A percentile compares a stretch with the other conserved stretches of the same genome.
These are phyloP conservation scores for Coniosporium apollinis DNA, from an alignment of 495 filamentous ascomycete species.

Conservation along the genomic window DNA sequence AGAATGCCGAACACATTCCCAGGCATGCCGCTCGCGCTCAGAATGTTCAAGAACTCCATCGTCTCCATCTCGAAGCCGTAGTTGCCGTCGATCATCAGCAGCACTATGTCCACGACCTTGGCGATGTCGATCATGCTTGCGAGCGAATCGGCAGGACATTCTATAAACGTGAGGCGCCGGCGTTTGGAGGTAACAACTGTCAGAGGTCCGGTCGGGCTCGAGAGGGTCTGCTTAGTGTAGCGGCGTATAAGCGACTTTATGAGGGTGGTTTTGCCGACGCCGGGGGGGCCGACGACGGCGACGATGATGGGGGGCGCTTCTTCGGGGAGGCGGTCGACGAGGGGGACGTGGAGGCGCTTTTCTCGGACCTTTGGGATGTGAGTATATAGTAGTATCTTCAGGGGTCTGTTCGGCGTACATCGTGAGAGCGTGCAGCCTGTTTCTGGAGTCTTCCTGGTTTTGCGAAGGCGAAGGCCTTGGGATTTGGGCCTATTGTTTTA, in stretches of 20 bases:
- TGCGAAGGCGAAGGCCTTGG: slow-evolving; percentile 80
- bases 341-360: slow-evolving; percentile 86
- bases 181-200: slow-evolving; percentile 91
- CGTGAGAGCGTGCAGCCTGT: slow-evolving; percentile 73
- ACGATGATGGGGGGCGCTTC: slow-evolving; percentile 90
- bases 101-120: slow-evolving; percentile 90
- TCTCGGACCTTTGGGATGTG: slow-evolving; percentile 60
- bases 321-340: slow-evolving; percentile 86
- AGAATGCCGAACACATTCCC: slow-evolving; percentile 96
- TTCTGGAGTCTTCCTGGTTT: slow-evolving; percentile 73
- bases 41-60: slow-evolving; percentile 93
- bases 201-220: slow-evolving; percentile 75
- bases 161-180: slow-evolving; percentile 82
- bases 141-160: slow-evolving; percentile 85
- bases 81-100: slow-evolving; percentile 96
- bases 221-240: slow-evolving; percentile 89
- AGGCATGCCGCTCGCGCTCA: slow-evolving; percentile 84
- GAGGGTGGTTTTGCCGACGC: slow-evolving; percentile 64
- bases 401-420: slow-evolving; percentile 61
- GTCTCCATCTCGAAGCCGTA: slow-evolving; percentile 99
- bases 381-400: too few relatives aligned
- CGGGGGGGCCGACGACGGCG: slow-evolving; percentile 81
- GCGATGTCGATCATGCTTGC: slow-evolving; percentile 90
- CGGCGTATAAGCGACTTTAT: slow-evolving; percentile 85
- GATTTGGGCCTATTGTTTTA: slow-evolving; percentile 46